Evolutionary conservation across 2,329 filamentous ascomycete species (phyloP), one percentile per base, ranked within the genome.

Genomic region (Talaromyces sp.): DNA sequence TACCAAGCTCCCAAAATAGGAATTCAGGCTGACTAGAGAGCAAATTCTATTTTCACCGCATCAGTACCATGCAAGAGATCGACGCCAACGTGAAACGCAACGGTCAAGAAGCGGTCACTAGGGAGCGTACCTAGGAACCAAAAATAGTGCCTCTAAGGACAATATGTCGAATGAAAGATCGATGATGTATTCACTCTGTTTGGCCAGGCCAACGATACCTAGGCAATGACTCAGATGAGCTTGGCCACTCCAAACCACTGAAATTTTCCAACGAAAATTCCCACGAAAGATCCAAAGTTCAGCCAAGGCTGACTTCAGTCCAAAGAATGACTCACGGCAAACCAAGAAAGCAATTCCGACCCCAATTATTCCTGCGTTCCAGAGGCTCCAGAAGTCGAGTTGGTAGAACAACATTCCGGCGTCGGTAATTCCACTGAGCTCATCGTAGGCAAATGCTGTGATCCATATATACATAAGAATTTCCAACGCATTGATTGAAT

Each of bases 121-220:
- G 28, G 22, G 39, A 27, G 60, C 73, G 67, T 69, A 81, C 79
- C 86, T 81, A 49, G 93, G 93, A 22, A 96, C 89, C 75, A 97
- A 88, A 73, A 97, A 93, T 10, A 97, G 82, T 0, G 92, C 93
- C 74, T 96, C 91, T 15, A 97, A 81, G 0, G 92, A 89, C 25
- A 97, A 80, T n/a, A 97, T 88, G 70, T 97, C 91, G 72, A 96
- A 97, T 0, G 92, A 88, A 3, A 88, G 81, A 63, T 95, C 89
- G 54, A 89, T 89, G n/a, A 91, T 83, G 17, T 81, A 75, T 10
- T 79, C 74, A 65, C 88, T 85, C 25, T 84, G 73, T 58, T 83
- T 84, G 25, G 81, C 80, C 28, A 93, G 73, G 0, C 91, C 91
- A 56, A 91, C 77, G 30, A 87, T 80, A 55, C 90, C 88, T 90